Evolutionary conservation across 129 eudicot species (phyloP), one percentile per base, ranked within the genome.

Genomic region (Sambucus nigra): DNA sequence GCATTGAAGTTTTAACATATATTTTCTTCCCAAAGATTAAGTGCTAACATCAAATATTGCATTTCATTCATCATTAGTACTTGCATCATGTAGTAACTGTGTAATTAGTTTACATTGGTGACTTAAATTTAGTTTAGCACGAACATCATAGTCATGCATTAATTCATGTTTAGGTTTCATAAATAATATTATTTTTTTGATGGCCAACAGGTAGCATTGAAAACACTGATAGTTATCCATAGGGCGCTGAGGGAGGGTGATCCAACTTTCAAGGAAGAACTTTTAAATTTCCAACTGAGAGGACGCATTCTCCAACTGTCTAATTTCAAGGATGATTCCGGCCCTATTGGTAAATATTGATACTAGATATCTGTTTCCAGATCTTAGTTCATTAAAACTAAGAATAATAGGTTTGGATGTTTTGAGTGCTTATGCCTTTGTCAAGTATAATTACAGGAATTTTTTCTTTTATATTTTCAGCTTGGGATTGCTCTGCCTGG

Each of bases 401-500:
- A 29, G 35, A 29, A 29, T 4, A 29, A 29, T 4, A 29, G 13
- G 1, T 35, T 35, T 35, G 13, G 13, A 7, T 2, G 8, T 35
- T 35, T 35, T 9, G 5, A 35, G 42, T 7, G 42, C 13, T 7
- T 35, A 35, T 35, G 13, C 13, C 13, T 8, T 2, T 35, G 12
- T 35, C n/a, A 2, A 15, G 42, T 2, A 2, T 35, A 35, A 35
- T 35, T 7, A 35, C 13, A 7, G 42, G 13, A n/a, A n/a, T n/a
- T n/a, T n/a, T n/a, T n/a, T 7, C 42, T 51, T 7, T 45, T 28
- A 26, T 62, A 2, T 26, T 59, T 68, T 49, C 76, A 91, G 99
- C 99, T 40, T 91, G 99, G 99, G 99, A 91, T 74, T 91, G 95
- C 76, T 91, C 99, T 64, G 99, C 82, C 6, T 91, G 99, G 99